These are phyloP conservation scores for Periconia sp. DNA, from an alignment of 2,329 filamentous ascomycete species.

Conservation along the genomic window DNA sequence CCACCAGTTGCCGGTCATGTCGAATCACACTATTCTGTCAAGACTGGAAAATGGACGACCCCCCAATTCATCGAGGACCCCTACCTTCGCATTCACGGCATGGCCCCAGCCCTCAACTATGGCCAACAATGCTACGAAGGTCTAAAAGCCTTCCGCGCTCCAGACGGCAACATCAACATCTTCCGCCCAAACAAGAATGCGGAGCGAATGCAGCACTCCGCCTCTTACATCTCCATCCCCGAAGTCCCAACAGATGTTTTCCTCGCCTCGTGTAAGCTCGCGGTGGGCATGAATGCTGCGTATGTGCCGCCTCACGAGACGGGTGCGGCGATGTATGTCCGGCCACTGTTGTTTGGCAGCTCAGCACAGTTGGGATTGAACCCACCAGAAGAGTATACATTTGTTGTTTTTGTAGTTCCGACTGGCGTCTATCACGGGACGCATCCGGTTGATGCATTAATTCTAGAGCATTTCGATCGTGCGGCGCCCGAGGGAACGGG, in stretches of 20 bases:
- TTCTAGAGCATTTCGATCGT: conserved; percentile 92
- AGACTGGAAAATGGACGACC: conserved; percentile 76
- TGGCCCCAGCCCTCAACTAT: conserved; percentile 95
- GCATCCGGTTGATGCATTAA: conserved; percentile 83
- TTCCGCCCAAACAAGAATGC: conserved; percentile 91
- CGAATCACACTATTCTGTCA: conserved; percentile 79
- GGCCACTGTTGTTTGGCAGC: conserved; percentile 86
- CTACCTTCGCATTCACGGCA: conserved; percentile 87
- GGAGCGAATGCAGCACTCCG: conserved; percentile 80
- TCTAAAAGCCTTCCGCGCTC: conserved; percentile 91
- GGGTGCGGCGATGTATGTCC: conserved; percentile 90
- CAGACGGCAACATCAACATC: conserved; percentile 75
- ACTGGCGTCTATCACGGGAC: conserved; percentile 94
- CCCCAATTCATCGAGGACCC: conserved; percentile 83
- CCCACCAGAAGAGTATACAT: conserved; percentile 90
- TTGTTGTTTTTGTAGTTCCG: conserved; percentile 87
- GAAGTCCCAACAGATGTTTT: conserved; percentile 79
- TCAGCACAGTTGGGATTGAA: conserved; percentile 85
- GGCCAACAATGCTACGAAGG: conserved; percentile 96
- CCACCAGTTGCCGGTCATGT: conserved; percentile 96
- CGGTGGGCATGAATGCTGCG: conserved; percentile 86
- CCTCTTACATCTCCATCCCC: conserved; percentile 82
- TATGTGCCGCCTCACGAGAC: conserved; percentile 90
- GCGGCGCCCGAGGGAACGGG: conserved; percentile 91
- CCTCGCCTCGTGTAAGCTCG: conserved; percentile 75